Base-by-base conservation (phyloP, 2,329 filamentous ascomycete species). In the Juglanconis sp. region DNA sequence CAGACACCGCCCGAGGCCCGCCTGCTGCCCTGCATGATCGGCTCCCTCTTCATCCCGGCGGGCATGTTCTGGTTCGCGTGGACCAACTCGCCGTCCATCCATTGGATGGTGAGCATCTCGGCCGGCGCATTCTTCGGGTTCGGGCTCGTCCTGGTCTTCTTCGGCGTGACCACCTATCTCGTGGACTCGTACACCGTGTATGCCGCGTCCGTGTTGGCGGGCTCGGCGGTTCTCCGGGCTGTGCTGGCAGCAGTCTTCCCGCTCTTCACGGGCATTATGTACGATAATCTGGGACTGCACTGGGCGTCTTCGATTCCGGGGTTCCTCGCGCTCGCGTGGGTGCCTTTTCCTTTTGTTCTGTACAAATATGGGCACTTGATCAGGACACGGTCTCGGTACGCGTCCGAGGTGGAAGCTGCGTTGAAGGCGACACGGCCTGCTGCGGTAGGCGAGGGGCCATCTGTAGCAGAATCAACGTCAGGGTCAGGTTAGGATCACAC, bases 221-320 rank as follows among this genome's bases (percentile, higher is more conserved):
- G 88, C 52, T 91, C 87, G 72, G 81, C 86, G 2, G 84, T 92
- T 32, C 76, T 92, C 10, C 85, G 90, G 61, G 90, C 87, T 0
- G 74, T 90, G 13, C 90, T 92, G 63, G 89, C 88, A 60, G 85
- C 87, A 1, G 85, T 82, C 0, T 92, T 92, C 74, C 89, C 89
- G 0, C 79, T 92, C 0, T 92, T 92, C 73, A 90, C 88, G 0
- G 79, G 77, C 0, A 76, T 74, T 63, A 84, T 86, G 81, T 86
- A 83, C 69, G 40, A 76, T 3, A 75, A 79, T 58, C 78, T 89
- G 2, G 88, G 90, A 52, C 87, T 89, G 59, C 88, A 92, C 75
- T 93, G 90, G 90, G 90, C 88, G 1, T 86, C 81, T 38, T 86
- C 84, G 0, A 77, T 94, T 13, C 90, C 89, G 0, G 91, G 86